Conservation (phyloP, 78 protist genomes). For the Goniomonas avonlea region DNA sequence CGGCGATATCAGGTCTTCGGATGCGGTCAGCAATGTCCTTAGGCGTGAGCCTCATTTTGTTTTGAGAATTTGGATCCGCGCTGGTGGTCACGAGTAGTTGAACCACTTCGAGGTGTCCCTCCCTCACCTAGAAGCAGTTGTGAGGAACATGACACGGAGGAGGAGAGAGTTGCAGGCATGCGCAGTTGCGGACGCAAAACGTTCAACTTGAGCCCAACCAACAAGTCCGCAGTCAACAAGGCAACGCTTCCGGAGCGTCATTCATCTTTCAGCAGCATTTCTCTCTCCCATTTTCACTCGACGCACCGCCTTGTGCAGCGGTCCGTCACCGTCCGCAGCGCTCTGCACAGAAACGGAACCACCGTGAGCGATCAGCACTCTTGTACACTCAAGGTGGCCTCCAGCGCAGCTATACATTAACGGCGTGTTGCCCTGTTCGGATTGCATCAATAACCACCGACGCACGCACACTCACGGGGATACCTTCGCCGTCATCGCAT, state of each 20-base stretch:
- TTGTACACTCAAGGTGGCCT: not conserved
- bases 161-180: not conserved
- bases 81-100: not conserved
- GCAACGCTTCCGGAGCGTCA: not conserved
- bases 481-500: not conserved
- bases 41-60: not conserved
- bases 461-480: not conserved
- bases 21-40: not conserved
- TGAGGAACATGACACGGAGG: not conserved
- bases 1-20: not conserved
- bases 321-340: not conserved
- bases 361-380: not conserved
- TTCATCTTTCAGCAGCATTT: not conserved
- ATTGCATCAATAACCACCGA: not conserved
- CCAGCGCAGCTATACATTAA: not conserved
- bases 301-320: constrained; percentile 6
- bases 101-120: not conserved
- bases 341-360: not conserved
- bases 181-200: not conserved
- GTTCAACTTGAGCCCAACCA: not conserved
- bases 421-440: constrained; percentile 4
- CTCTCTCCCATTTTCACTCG: too few species aligned
- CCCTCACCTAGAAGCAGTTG: not conserved
- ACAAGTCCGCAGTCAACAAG: not conserved
- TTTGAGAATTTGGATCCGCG: not conserved